Evolutionary conservation across 768 basidiomycete genomes (phyloP), one percentile per base, ranked within the genome.

Genomic region (Tulasnella sp.): DNA sequence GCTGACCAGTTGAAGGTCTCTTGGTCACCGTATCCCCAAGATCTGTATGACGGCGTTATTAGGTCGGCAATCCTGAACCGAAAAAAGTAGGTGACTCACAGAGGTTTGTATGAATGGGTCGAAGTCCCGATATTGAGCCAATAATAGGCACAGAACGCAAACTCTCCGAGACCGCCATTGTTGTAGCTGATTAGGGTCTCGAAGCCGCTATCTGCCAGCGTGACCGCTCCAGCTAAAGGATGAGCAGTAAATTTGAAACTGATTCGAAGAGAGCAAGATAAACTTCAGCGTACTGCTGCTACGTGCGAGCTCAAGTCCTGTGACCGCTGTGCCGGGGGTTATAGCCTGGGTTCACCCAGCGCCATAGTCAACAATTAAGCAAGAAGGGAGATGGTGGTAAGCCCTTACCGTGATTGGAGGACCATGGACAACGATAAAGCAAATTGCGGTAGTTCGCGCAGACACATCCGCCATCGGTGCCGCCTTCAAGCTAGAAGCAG

Each of bases 111-210:
- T 16, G 75, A 75, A 16, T 42, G 24, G 19, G 46, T 14, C 14
- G 44, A 48, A 39, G n/a, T 56, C n/a, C 75, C 75, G 10, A 75
- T 75, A 46, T 75, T 75, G 9, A 75, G 44, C 75, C 75, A 75
- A 44, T 48, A 56, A 16, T 42, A 75, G 27, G 52, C 12, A 31
- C 75, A 75, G 19, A 36, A 21, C 3, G 44, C 39, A 27, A 44
- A 42, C 39, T 48, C 75, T 24, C 40, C 75, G 27, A 75, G 31
- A 21, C 75, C 75, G 24, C 75, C 75, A 27, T 75, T 75, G 40
- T 12, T 36, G 46, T 48, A 75, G 75, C 75, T 48, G 31, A 68
- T 34, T 34, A 68, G 18, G 21, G 62, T 68, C 34, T 27, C 34
- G 18, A 68, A 68, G 31, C 62, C 62, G 8, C 14, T 14, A 7